phyloP scores from a whole-genome alignment of 2,329 filamentous ascomycete genomes.

The Delphinella strobiligena region DNA sequence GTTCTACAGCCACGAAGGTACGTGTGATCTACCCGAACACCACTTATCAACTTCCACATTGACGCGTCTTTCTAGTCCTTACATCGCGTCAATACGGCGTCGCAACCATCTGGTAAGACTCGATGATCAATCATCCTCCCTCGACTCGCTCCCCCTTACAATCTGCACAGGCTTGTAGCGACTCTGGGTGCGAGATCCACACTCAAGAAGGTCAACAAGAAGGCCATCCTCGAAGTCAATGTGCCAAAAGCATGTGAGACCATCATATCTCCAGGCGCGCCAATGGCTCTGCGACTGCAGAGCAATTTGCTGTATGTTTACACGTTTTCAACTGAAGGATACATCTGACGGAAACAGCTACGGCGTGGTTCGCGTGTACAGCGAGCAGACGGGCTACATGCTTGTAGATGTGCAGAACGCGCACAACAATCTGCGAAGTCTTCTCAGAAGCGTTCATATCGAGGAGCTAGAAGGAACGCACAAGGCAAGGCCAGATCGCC shows the following conservation, averaged over 20 bases:
- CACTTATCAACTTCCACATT: neutral
- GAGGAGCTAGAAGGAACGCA: constrained; percentile 55
- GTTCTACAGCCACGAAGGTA: constrained; percentile 96
- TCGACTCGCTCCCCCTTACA: constrained; percentile 12
- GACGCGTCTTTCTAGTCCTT: constrained; percentile 44
- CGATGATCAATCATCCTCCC: neutral
- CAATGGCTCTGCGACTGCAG: constrained; percentile 81
- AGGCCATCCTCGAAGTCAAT: constrained; percentile 79
- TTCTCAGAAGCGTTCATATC: constrained; percentile 46
- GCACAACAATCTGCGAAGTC: constrained; percentile 58
- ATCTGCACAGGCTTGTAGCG: constrained; percentile 63
- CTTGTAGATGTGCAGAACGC: constrained; percentile 68
- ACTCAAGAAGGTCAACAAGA: constrained; percentile 64
- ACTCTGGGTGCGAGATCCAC: constrained; percentile 66
- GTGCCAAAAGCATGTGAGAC: constrained; percentile 76
- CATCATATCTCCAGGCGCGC: constrained; percentile 75
- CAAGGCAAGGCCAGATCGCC: constrained; percentile 62
- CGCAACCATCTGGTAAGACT: constrained; percentile 75
- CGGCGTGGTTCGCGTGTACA: constrained; percentile 73
- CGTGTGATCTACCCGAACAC: constrained; percentile 17
- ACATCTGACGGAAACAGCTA: constrained; percentile 39
- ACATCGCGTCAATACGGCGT: constrained; percentile 82
- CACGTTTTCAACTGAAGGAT: neutral
- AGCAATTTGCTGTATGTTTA: constrained; percentile 62
- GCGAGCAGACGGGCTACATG: constrained; percentile 78